phyloP scores from a whole-genome alignment of 176 grass and related monocot species.

The Urochloa ruziziensis region DNA sequence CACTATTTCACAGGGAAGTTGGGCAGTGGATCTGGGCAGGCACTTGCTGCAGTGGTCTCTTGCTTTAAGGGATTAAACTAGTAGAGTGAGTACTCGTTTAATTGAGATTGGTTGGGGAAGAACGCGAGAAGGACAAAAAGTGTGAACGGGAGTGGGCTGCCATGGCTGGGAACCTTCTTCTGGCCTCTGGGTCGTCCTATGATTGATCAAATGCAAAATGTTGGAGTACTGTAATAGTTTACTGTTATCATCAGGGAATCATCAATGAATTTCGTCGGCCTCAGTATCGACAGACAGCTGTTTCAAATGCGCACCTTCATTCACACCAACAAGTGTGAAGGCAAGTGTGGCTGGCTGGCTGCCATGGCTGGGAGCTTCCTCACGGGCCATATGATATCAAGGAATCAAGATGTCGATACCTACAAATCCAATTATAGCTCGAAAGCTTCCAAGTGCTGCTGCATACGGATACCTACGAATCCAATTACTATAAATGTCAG shows the following conservation, averaged over 20 bases:
- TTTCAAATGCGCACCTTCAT: too few relatives aligned
- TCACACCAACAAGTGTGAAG: too few relatives aligned
- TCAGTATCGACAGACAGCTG: too few relatives aligned
- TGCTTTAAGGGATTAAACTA: slow-evolving; percentile 9
- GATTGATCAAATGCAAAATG: not conserved
- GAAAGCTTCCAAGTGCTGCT: too few relatives aligned
- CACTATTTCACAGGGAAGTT: not conserved
- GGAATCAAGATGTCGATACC: too few relatives aligned
- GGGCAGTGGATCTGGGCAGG: not conserved
- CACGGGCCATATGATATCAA: too few relatives aligned
- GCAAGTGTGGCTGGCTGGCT: too few relatives aligned
- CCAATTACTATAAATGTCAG: not conserved
- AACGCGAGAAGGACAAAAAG: not conserved
- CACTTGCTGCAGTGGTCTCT: not conserved
- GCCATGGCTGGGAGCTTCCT: too few relatives aligned
- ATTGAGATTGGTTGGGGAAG: not conserved
- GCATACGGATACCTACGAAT: not conserved
- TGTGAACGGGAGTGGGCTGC: not conserved
- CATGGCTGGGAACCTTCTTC: not conserved
- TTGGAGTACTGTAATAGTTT: not conserved
- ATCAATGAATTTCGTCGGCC: too few relatives aligned
- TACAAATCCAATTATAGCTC: too few relatives aligned
- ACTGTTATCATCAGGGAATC: not conserved
- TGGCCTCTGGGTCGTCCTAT: not conserved
- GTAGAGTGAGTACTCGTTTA: not conserved